Evolutionary conservation across 768 basidiomycete genomes (phyloP), one percentile per base, ranked within the genome.

Genomic region (Scleroderma bovista): DNA sequence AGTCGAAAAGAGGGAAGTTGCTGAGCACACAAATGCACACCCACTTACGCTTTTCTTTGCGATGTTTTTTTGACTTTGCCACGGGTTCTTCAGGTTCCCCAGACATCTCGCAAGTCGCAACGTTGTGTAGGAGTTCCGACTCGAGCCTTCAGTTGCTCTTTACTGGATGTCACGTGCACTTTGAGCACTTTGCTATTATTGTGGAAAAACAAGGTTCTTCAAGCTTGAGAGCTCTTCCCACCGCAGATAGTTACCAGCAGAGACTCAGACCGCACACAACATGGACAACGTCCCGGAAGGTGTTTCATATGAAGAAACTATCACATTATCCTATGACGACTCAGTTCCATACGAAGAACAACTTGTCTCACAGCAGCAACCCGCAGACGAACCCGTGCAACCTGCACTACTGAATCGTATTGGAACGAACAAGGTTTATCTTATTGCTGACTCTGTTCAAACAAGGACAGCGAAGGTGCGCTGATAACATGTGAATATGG

Each of bases 41-140:
- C 37, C 9, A 70, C 91, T 63, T 62, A 95, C 94, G 94, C 71
- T 98, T 98, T 8, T 96, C 93, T 65, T 96, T 96, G 54, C 93
- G 78, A 66, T 91, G 86, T 40, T 80, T 74, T 72, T 92, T 93
- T 72, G 94, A 93, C 68, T 77, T 90, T 34, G 80, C 75, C 8
- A 69, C 68, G 4, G 58, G 58, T 53, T 73, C 75, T 36, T 72
- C 67, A 40, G 36, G 38, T 32, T 54, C 46, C n/a, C 53, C 40
- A 0, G 60, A 54, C 67, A 69, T 69, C n/a, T 19, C 15, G n/a
- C n/a, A n/a, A n/a, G 43, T 29, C 9, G 19, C 11, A 44, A 38
- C 26, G 17, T n/a, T n/a, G n/a, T n/a, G n/a, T n/a, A n/a, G n/a
- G 32, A 12, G 37, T 34, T 47, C 24, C 7, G 13, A 29, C 17